These are phyloP conservation scores for Cicer bijugum DNA, from an alignment of 306 rosid genomes.

Conservation along the genomic window DNA sequence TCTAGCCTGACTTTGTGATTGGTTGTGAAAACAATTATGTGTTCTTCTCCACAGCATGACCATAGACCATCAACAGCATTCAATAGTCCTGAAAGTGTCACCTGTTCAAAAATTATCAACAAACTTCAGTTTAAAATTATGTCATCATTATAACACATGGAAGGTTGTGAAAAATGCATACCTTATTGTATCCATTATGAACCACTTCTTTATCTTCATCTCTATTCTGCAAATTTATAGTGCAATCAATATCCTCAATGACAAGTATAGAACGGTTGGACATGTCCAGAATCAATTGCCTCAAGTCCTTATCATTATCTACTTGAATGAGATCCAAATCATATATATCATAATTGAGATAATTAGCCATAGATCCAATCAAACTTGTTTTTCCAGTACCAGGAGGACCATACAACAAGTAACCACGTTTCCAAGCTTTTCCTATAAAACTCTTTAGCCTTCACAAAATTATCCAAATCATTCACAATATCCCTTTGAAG, in stretches of 20 bases:
- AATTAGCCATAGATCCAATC: conserved; percentile 61
- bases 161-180: not conserved
- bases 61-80: conserved; percentile 55
- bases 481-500: conserved; percentile 47
- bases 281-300: conserved; percentile 47
- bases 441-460: conserved; percentile 54
- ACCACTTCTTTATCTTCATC: not conserved
- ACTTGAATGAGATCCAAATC: conserved; percentile 58
- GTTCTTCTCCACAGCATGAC: conserved; percentile 53
- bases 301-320: conserved; percentile 5
- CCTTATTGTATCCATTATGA: conserved; percentile 27
- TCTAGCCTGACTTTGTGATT: conserved; percentile 53
- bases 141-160: not conserved
- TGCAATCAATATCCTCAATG: conserved; percentile 61
- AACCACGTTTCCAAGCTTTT: conserved; percentile 67
- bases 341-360: conserved; percentile 59
- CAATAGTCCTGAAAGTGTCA: conserved; percentile 55
- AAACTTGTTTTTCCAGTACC: conserved; percentile 66
- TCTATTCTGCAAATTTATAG: conserved; percentile 48
- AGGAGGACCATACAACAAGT: conserved; percentile 63
- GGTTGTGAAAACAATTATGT: conserved; percentile 55
- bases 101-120: conserved; percentile 41
- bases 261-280: conserved; percentile 58
- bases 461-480: conserved; percentile 55
- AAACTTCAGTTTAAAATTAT: not conserved